Percentiles rank a stretch among this genome's conserved stretches.
Conservation (phyloP, 768 basidiomycete genomes). For the Lactifluus pinguis region DNA sequence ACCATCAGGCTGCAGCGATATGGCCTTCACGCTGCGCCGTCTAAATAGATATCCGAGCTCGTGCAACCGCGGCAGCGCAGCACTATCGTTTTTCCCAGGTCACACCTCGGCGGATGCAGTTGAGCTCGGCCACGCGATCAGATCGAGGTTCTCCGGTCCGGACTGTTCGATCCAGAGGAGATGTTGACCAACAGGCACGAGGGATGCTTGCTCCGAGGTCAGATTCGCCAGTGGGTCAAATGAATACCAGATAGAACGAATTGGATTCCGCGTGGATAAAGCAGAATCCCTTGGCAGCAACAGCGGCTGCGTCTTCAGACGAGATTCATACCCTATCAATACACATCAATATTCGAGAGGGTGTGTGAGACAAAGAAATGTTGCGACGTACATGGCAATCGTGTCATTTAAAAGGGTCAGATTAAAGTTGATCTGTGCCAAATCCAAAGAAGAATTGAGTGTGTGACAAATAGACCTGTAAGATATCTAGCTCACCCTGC, state of each 20-base stretch:
- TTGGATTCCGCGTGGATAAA: conserved; percentile 64
- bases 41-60: too few relatives aligned
- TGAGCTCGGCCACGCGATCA: too few relatives aligned
- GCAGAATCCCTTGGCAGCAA: conserved; percentile 50
- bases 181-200: conserved; percentile 19
- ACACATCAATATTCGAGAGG: neutral
- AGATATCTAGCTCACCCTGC: conserved; percentile 42
- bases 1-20: too few relatives aligned
- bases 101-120: too few relatives aligned
- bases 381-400: conserved; percentile 1
- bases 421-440: neutral
- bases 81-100: too few relatives aligned
- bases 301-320: conserved; percentile 48
- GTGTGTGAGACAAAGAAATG: neutral
- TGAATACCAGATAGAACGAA: conserved; percentile 70
- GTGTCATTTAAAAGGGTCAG: conserved; percentile 3
- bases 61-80: too few relatives aligned
- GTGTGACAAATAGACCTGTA: neutral
- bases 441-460: neutral
- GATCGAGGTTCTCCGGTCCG: too few relatives aligned
- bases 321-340: conserved; percentile 59
- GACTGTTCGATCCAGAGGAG: too few relatives aligned
- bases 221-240: conserved; percentile 64
- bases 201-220: conserved; percentile 34
- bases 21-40: too few relatives aligned